Conservation (phyloP, 768 basidiomycete species). For the Leccinum fibrillosum region DNA sequence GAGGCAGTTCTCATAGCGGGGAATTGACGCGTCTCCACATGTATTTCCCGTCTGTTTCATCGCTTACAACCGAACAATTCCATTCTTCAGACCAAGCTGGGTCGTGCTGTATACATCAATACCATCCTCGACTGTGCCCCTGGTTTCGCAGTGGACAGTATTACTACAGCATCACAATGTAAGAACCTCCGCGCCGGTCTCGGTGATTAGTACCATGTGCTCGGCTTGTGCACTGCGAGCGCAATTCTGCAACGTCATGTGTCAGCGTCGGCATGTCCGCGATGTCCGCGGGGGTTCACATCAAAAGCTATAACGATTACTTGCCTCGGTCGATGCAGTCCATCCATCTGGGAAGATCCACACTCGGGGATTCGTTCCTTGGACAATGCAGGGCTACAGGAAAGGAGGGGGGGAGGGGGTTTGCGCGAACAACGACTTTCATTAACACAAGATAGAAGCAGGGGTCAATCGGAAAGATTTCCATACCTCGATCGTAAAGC, state of each 20-base stretch:
- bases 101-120: too few relatives aligned
- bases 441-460: too few relatives aligned
- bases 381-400: constrained; percentile 67
- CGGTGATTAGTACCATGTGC: constrained; percentile 84
- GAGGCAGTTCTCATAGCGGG: background rate
- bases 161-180: constrained; percentile 39
- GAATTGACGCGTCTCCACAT: background rate
- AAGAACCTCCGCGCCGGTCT: constrained; percentile 73
- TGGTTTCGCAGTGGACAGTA: too few relatives aligned
- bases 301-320: constrained; percentile 10
- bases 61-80: background rate
- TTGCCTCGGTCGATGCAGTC: constrained; percentile 86
- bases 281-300: background rate
- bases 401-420: too few relatives aligned
- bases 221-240: constrained; percentile 84
- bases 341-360: constrained; percentile 91
- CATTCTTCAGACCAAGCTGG: background rate
- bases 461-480: too few relatives aligned
- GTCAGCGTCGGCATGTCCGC: background rate
- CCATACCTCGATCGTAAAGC: constrained; percentile 87
- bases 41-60: background rate
- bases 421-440: too few relatives aligned
- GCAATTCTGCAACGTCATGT: constrained; percentile 51
- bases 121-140: too few relatives aligned
- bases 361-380: constrained; percentile 62